Evolutionary conservation across 495 filamentous ascomycete species (phyloP), one percentile per base, ranked within the genome.

Genomic region (Talaromyces liani): DNA sequence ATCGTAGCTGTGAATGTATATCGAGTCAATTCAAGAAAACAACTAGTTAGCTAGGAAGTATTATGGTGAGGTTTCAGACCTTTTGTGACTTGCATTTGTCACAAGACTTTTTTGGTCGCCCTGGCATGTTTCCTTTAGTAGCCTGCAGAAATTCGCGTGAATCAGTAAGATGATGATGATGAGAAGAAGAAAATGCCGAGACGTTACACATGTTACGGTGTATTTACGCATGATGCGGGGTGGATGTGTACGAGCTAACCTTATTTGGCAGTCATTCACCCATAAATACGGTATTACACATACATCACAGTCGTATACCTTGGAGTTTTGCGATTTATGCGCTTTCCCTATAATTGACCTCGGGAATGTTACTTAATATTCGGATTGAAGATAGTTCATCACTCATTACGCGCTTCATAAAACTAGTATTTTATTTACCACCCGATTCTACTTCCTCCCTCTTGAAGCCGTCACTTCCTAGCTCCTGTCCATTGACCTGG

Each of bases 221-320:
- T 49, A 49, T 20, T 49, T 49, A 49, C 45, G 8, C 1, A 20
- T 20, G 7, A 22, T 29, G 53, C 24, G 53, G 53, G 53, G 53
- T 56, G 1, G 10, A 14, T 4, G 12, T 14, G 10, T 10, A 6
- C 4, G 24, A 1, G 53, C 53, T 29, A 29, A 16, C 22, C 53
- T 56, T 29, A 29, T 10, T 9, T 25, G 24, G 5, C 53, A 29
- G 12, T 6, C 2, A 27, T 9, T 16, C 4, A 14, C 9, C 1
- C 53, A 29, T 56, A 54, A 54, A 9, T 54, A 56, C 24, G 5
- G 22, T 56, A 27, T 14, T 56, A 56, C 53, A 6, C 10, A 56
- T 56, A 56, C 53, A 56, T 56, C 49, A 54, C 10, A 54, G 49
- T 14, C 49, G 49, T 54, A 54, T 51, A 51, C 10, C 47, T 51